Evolutionary conservation across 345 rosid species (phyloP), one percentile per base, ranked within the genome.

Genomic region (Euclidium syriacum): DNA sequence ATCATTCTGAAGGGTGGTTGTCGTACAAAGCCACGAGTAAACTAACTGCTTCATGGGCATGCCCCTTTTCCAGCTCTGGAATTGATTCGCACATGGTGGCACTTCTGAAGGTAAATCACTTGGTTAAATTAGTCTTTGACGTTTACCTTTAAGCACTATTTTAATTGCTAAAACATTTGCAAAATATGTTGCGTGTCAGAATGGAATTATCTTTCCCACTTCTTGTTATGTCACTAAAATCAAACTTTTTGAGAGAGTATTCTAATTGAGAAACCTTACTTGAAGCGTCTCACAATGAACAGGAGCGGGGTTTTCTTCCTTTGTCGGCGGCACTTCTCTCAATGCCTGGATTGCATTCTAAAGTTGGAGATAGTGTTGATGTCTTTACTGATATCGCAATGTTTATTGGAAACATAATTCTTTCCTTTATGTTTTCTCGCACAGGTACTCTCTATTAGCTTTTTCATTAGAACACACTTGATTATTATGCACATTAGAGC

Each of bases 221-320:
- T 72, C 22, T 57, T 36, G 19, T 59, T 22, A 27, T 49, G 49
- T 52, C 53, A 26, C 24, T 33, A 27, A 25, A 58, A 16, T 29
- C 9, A 57, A 20, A 0, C 0, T 27, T 43, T 8, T 10, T 39
- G 25, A 36, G 25, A 46, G 42, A 20, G 19, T 46, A 46, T 62
- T 55, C 40, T 57, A 25, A 41, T 32, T 57, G 26, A 26, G 40
- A 39, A 56, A 64, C 54, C 70, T 71, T 75, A 52, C 50, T 74
- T 50, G 41, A 69, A 62, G 60, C 67, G 52, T 76, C 33, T 77
- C 59, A 36, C 65, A 64, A 58, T 73, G 62, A 58, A 46, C 87
- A 94, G 99, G 99, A 94, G 75, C 81, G 92, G 41, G 99, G 97
- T n/a, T 83, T 90, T 84, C 95, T 90, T 74, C 85, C 97, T 60